Evolutionary conservation across 164 flowering plant genomes (phyloP).

Genomic region (Piper betle): DNA sequence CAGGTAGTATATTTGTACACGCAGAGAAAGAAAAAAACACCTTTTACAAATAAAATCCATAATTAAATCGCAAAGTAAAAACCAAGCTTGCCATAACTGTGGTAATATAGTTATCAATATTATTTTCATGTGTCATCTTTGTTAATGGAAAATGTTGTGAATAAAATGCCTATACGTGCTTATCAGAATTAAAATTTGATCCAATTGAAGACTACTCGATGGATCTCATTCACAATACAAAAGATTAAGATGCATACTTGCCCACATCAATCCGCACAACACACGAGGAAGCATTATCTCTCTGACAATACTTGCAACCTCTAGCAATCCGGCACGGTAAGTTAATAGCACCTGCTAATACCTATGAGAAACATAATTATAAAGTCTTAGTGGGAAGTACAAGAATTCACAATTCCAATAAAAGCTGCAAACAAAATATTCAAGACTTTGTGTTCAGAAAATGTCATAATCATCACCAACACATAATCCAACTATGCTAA

Average conservation of each 20-base stretch:
- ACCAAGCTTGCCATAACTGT: too few relatives aligned
- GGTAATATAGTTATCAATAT: too few relatives aligned
- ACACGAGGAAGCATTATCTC: slow-evolving; percentile 82
- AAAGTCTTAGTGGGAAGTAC: background rate
- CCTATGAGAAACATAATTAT: slow-evolving; percentile 26
- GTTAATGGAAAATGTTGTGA: too few relatives aligned
- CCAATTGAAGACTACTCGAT: background rate
- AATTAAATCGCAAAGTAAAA: background rate
- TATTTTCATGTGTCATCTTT: too few relatives aligned
- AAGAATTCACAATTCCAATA: too few relatives aligned
- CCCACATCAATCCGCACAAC: slow-evolving; percentile 76
- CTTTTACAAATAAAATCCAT: background rate
- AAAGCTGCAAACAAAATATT: too few relatives aligned
- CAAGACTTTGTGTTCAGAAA: too few relatives aligned
- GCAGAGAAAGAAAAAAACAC: background rate
- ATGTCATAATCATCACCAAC: too few relatives aligned
- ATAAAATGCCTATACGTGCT: too few relatives aligned
- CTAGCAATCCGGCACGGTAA: slow-evolving; percentile 91
- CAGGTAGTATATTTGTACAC: too few relatives aligned
- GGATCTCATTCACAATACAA: background rate
- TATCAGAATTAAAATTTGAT: too few relatives aligned
- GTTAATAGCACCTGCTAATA: slow-evolving; percentile 76
- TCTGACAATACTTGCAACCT: slow-evolving; percentile 81
- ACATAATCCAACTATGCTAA: too few relatives aligned
- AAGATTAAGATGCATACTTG: slow-evolving; percentile 27